Base-by-base conservation (phyloP, 352 stramenopile genomes). In the Pythium coloratum region DNA sequence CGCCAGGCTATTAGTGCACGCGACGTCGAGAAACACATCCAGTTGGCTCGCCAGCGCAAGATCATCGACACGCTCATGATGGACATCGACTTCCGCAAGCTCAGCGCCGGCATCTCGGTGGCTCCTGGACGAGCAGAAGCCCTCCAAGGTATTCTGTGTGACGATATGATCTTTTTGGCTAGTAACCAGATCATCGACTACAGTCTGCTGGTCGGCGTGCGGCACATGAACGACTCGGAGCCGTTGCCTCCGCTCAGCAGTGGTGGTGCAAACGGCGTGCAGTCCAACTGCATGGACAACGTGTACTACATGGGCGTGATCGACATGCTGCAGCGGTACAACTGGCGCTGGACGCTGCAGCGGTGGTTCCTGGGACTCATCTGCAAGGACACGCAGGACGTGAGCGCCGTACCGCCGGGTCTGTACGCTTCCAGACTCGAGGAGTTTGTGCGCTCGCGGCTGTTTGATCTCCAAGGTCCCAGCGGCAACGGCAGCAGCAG, bases 131-230 rank as follows among this genome's bases (percentile, higher is more conserved):
- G 76, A 38, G 82, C 81, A 0, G 63, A 75, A 5, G 50, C 68
- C 20, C 59, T 90, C 10, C 78, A 93, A 55, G 81, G 81, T 20
- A 85, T 92, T 60, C 67, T 95, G 6, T 92, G 85, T 60, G 84
- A 86, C 54, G 87, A 95, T 63, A 85, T 95, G 32, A 78, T 91
- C 9, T 95, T 95, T 66, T 76, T 95, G 30, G 87, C 84, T 14
- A 91, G 83, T 32, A 85, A 84, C 16, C 82, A 84, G 20, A 95
- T 95, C 66, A 93, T 95, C 44, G 87, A 95, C 67, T 95, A 95
- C 67, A 93, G 84, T 57, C 87, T 95, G 28, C 58, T 95, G 9
- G 72, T 95, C 1, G 87, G 87, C 1, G 83, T 95, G 18, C 70
- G 76, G 20, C 87, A 92, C 55, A 20, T 86, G 6, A 70, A 74